These are phyloP conservation scores for Allomyces macrogynus DNA, from an alignment of 192 early-diverging fungal species.

Conservation along the genomic window DNA sequence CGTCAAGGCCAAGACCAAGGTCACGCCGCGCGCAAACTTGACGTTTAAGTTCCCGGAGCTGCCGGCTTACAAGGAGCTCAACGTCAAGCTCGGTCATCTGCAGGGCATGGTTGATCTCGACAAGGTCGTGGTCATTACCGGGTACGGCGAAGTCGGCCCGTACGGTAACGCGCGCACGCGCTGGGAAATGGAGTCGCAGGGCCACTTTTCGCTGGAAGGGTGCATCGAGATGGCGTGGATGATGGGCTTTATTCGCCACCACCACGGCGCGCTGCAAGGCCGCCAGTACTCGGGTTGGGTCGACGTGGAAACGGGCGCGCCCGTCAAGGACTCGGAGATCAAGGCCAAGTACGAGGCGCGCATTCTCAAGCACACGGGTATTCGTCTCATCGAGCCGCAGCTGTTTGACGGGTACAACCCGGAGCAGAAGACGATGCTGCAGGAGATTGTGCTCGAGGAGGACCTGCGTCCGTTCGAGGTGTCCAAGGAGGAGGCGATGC, in stretches of 20 bases:
- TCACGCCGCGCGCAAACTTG: slow-evolving; percentile 73
- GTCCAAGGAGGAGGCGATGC: slow-evolving; percentile 63
- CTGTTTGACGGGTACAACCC: slow-evolving; percentile 76
- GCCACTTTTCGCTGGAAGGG: slow-evolving; percentile 71
- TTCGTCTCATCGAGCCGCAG: slow-evolving; percentile 70
- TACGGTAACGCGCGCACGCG: slow-evolving; percentile 77
- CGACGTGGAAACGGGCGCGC: slow-evolving; percentile 63
- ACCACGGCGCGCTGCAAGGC: slow-evolving; percentile 58
- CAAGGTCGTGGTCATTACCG: slow-evolving; percentile 76
- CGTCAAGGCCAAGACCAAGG: slow-evolving; percentile 30
- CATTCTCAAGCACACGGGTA: slow-evolving; percentile 78
- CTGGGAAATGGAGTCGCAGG: slow-evolving; percentile 88
- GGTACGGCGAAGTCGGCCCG: slow-evolving; percentile 85
- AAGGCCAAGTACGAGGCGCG: slow-evolving; percentile 77
- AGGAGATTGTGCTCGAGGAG: slow-evolving; percentile 70
- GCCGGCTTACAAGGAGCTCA: slow-evolving; percentile 35
- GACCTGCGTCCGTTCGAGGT: slow-evolving; percentile 75
- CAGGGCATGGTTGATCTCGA: slow-evolving; percentile 73
- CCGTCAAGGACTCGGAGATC: slow-evolving; percentile 65
- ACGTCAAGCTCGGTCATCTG: slow-evolving; percentile 31
- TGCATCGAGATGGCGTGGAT: slow-evolving; percentile 96
- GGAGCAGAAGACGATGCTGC: slow-evolving; percentile 59
- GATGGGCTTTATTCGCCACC: slow-evolving; percentile 84
- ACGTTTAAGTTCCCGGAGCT: slow-evolving; percentile 61
- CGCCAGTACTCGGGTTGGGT: slow-evolving; percentile 73